Conservation (phyloP, 495 filamentous ascomycete genomes). For the Pyrenula massariospora region DNA sequence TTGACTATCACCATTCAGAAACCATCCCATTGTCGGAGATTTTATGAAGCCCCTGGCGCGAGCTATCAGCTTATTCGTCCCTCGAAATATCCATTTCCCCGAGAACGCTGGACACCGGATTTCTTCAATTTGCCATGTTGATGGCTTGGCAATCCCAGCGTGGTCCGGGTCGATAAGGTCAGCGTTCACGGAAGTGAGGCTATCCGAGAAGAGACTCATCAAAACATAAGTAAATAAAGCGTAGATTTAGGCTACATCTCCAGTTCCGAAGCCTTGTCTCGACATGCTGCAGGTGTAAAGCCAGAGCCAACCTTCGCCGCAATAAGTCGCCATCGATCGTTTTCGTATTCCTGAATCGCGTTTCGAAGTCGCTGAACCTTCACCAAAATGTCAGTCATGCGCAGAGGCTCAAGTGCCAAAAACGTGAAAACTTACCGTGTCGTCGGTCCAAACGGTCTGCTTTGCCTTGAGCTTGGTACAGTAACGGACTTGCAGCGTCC, state of each 20-base stretch:
- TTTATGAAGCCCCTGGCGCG: not conserved
- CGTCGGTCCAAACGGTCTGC: conserved; percentile 83
- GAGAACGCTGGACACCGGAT: not conserved
- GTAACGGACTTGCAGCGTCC: conserved; percentile 84
- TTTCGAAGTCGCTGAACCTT: conserved; percentile 68
- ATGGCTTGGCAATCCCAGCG: not conserved
- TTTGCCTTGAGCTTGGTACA: conserved; percentile 90
- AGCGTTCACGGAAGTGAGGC: not conserved
- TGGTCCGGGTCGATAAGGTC: not conserved
- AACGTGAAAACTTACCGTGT: conserved; percentile 53
- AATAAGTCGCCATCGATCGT: conserved; percentile 80
- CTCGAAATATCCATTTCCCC: not conserved
- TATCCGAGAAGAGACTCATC: no score
- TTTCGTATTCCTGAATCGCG: conserved; percentile 78
- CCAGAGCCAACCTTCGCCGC: conserved; percentile 77
- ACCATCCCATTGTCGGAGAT: not conserved
- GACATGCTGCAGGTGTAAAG: conserved; percentile 74
- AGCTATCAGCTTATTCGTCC: not conserved
- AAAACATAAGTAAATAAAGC: not conserved
- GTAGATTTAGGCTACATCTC: conserved; percentile 2
- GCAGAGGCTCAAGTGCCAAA: not conserved
- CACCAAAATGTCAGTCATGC: conserved; percentile 12
- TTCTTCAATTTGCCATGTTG: not conserved
- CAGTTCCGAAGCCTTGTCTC: conserved; percentile 60
- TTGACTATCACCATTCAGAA: no score